Evolutionary conservation across 2,329 filamentous ascomycete species (phyloP).

Genomic region (Xylaria sp.): DNA sequence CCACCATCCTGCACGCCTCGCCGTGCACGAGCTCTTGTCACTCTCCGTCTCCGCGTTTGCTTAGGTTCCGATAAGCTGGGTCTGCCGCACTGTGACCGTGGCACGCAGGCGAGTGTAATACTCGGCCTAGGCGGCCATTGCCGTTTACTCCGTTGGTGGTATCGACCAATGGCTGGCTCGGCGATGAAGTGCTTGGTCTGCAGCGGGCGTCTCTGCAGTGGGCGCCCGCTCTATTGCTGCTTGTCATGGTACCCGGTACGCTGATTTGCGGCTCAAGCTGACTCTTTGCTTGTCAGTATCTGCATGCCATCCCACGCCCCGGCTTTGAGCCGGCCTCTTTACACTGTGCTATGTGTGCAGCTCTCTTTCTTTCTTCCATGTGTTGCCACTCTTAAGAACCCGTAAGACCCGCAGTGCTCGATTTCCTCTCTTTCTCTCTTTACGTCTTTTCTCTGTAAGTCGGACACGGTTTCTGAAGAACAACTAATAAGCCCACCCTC

Average conservation of each 20-base stretch:
- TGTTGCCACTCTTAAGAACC: constrained; percentile 36
- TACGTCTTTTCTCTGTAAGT: constrained; percentile 34
- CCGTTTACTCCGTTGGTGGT: constrained; percentile 34
- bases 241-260: constrained; percentile 19
- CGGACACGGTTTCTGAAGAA: constrained; percentile 31
- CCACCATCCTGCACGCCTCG: constrained; percentile 31
- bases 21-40: constrained; percentile 41
- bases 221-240: constrained; percentile 8
- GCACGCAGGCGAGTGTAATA: constrained; percentile 38
- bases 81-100: constrained; percentile 47
- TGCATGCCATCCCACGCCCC: constrained; percentile 39
- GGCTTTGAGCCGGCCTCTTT: constrained; percentile 16
- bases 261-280: constrained; percentile 37
- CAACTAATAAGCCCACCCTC: constrained; percentile 20
- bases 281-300: constrained; percentile 30
- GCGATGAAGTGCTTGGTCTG: constrained; percentile 13
- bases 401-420: constrained; percentile 37
- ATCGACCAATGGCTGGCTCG: constrained; percentile 33
- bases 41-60: constrained; percentile 31
- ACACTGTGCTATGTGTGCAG: constrained; percentile 37
- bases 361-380: constrained; percentile 18
- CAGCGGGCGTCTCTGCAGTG: constrained; percentile 17
- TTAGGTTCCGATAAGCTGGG: constrained; percentile 44
- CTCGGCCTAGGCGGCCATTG: constrained; percentile 39
- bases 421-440: constrained; percentile 39